phyloP scores from a whole-genome alignment of 768 basidiomycete genomes.

The Termitomyces sp. region DNA sequence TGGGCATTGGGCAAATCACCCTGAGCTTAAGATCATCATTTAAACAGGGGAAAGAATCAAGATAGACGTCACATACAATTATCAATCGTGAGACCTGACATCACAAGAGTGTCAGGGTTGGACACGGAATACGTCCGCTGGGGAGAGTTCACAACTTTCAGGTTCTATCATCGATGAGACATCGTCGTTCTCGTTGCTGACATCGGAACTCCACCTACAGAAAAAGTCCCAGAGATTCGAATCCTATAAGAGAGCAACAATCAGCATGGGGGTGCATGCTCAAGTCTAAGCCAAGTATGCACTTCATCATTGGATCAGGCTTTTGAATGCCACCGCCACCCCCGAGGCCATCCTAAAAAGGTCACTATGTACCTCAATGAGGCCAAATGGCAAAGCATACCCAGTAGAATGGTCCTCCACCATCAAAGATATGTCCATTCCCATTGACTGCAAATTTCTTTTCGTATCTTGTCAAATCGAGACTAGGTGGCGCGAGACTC shows the following conservation, averaged over 20 bases:
- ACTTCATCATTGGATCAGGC: slow-evolving; percentile 42
- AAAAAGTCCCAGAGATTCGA: slow-evolving; percentile 30
- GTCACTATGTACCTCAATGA: neutral
- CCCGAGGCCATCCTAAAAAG: slow-evolving; percentile 30
- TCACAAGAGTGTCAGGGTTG: slow-evolving; percentile 31
- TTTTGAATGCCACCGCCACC: slow-evolving; percentile 32
- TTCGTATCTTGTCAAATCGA: neutral
- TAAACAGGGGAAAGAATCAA: neutral
- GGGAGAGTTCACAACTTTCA: slow-evolving; percentile 36
- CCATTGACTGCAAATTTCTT: slow-evolving; percentile 27
- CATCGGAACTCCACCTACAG: slow-evolving; percentile 14
- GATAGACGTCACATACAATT: slow-evolving; percentile 35
- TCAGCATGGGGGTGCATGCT: neutral
- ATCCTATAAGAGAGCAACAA: slow-evolving; percentile 19
- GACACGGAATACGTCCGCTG: slow-evolving; percentile 32
- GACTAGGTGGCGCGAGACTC: slow-evolving; percentile 10
- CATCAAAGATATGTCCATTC: slow-evolving; percentile 34
- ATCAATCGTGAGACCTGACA: slow-evolving; percentile 46
- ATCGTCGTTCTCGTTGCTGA: neutral
- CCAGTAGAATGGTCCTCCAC: slow-evolving; percentile 39
- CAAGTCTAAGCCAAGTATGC: neutral
- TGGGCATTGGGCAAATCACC: slow-evolving; percentile 47
- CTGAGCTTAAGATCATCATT: slow-evolving; percentile 29
- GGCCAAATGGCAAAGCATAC: slow-evolving; percentile 13
- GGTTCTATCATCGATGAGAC: slow-evolving; percentile 23